phyloP scores from a whole-genome alignment of 768 basidiomycete genomes.

The Butyriboletus loyo region DNA sequence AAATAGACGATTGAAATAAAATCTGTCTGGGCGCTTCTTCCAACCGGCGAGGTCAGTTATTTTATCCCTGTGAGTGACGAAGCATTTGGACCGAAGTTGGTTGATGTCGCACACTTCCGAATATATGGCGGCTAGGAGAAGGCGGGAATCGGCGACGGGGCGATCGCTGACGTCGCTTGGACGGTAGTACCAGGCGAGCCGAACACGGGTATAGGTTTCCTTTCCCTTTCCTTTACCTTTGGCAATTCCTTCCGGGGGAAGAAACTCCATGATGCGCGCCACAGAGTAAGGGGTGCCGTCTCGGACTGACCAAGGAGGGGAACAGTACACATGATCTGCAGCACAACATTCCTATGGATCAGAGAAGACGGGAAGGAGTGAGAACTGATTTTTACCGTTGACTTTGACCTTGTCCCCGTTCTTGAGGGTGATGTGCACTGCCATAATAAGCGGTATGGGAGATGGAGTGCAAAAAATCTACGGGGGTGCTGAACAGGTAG shows the following conservation, averaged over 20 bases:
- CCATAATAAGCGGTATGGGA: constrained; percentile 26
- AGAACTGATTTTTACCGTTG: constrained; percentile 60
- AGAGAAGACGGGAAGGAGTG: constrained; percentile 13
- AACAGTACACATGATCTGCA: constrained; percentile 95
- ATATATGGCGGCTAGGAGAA: constrained; percentile 93
- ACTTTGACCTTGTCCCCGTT: constrained; percentile 82
- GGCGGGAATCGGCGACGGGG: constrained; percentile 83
- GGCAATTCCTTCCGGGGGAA: constrained; percentile 71
- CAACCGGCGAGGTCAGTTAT: constrained; percentile 89
- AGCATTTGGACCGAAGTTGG: constrained; percentile 89
- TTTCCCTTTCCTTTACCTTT: constrained; percentile 66
- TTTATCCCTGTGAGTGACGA: constrained; percentile 93
- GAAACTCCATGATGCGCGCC: constrained; percentile 95
- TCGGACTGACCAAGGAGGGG: constrained; percentile 86
- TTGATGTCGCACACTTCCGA: constrained; percentile 94
- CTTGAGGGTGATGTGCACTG: constrained; percentile 57
- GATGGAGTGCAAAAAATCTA: constrained; percentile 30
- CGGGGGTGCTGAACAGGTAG: constrained; percentile 2
- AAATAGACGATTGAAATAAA: constrained; percentile 94
- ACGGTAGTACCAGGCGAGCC: constrained; percentile 95
- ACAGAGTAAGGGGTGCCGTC: constrained; percentile 96
- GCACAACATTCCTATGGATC: constrained; percentile 32
- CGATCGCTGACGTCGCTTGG: constrained; percentile 95
- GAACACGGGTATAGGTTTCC: constrained; percentile 75
- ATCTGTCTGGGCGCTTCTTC: constrained; percentile 92